Base-by-base conservation (phyloP, 192 early-diverging fungal species). In the Linnemannia hyalina region DNA sequence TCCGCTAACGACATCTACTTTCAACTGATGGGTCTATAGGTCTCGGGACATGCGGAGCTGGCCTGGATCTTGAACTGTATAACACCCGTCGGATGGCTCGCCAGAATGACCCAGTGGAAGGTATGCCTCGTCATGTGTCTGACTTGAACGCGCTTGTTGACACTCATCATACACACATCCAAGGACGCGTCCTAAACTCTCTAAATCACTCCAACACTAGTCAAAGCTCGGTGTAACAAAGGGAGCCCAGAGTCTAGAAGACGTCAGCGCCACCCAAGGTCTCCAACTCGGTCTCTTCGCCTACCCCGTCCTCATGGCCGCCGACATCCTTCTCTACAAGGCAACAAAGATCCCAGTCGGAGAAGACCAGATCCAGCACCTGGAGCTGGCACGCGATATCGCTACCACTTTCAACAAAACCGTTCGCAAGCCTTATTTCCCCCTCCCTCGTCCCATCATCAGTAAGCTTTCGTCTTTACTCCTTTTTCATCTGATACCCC, bases 51-150 rank as follows among this genome's bases (percentile, higher is more conserved):
- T 83, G 70, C 97, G 9, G 95, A 97, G 87, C 90, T 98, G 41
- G 82, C 91, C 47, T 99, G 98, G 98, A 90, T 96, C 15, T 82
- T 99, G 55, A 95, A 93, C 80, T 98, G 96, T 79, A 91, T 95
- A 55, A 97, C 97, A 20, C 96, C 96, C 18, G 92, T 98, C 3
- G 94, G 94, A 4, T 97, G 97, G 97, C 85, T 99, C 6, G 94
- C 93, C 36, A 91, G 97, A 9, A 99, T 99, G 98, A 98, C 97
- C 16, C 98, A 99, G 79, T 99, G 98, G 98, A 97, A 98, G 90
- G 92, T 93, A 77, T 2, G 32, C n/a, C 38, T 40, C 38, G 3
- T 40, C 35, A 29, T 20, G 15, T 41, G 38, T 20, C 32, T 22
- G 22, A 11, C 47, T 20, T 7, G 8, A 5, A 16, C 36, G 22